Base-by-base conservation (phyloP, 345 rosid species). In the Hibiscus trionum region DNA sequence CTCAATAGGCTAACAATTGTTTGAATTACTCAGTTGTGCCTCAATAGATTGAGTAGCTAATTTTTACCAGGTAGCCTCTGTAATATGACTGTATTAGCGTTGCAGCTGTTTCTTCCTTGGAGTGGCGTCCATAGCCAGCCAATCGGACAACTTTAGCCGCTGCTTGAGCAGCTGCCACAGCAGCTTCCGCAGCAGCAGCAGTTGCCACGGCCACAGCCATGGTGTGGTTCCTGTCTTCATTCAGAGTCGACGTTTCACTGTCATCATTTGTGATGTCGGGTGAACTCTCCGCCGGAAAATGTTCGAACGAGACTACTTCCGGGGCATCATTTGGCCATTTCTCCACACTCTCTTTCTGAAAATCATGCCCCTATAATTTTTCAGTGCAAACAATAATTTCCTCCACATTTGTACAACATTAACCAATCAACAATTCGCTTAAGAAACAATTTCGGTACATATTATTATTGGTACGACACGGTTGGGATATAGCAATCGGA, bases 101-200 rank as follows among this genome's bases (percentile, higher is more conserved):
- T n/a, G 98, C 98, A 29, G 98, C 99, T 31, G 83, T 80, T 73
- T 91, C 98, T 78, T 91, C 97, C 78, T 75, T 86, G 0, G 96
- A 81, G 17, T 79, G 89, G 49, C 88, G 95, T 6, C 90, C 89
- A 72, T 86, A 89, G 11, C 98, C 98, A 8, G 98, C 97, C 76
- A 95, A 80, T 19, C 91, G 77, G 42, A 95, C 97, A 50, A 88
- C 98, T 82, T 89, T 89, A 4, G 98, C 97, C 0, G 99, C 98
- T 0, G 97, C 98, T 81, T 88, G 93, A 27, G 99, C 99, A 0
- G 99, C 99, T 1, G 91, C 96, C 16, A 88, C 95, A 0, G 98
- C 98, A 0, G 97, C 98, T 75, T 91, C 91, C 0, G 98, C 97
- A 0, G 98, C 97, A 0, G 93, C 99, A 3, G 99, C 97, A 7